Conservation (phyloP, 371 early-diverging fungal species). For the Rhizopus delemar region DNA sequence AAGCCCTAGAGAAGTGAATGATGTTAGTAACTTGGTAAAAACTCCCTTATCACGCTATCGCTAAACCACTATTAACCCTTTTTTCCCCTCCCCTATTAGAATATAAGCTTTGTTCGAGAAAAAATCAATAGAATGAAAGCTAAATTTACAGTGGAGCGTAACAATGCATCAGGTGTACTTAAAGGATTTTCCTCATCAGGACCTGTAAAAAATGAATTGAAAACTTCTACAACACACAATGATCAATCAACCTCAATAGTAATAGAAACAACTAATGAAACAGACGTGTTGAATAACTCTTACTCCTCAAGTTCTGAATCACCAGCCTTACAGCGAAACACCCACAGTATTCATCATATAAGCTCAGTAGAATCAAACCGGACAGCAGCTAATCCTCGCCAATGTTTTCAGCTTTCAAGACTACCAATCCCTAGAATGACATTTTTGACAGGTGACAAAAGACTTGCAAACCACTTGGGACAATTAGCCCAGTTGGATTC, state of each 20-base stretch:
- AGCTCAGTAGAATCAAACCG: conserved; percentile 17
- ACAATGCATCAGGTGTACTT: too few relatives aligned
- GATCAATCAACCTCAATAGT: too few relatives aligned
- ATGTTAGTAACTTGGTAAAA: conserved; percentile 43
- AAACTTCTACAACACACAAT: too few relatives aligned
- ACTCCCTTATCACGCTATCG: too few relatives aligned
- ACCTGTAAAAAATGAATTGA: too few relatives aligned
- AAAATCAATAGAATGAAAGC: too few relatives aligned
- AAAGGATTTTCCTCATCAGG: too few relatives aligned
- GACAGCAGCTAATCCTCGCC: conserved; percentile 6
- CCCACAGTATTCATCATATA: conserved; percentile 6
- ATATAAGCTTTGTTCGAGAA: too few relatives aligned
- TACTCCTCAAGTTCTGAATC: conserved; percentile 6
- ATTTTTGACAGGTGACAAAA: conserved; percentile 26
- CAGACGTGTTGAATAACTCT: not conserved
- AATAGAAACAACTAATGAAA: not conserved
- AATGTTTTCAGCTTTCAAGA: conserved; percentile 18
- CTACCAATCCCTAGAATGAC: conserved; percentile 26
- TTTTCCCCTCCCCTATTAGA: too few relatives aligned
- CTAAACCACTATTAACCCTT: too few relatives aligned
- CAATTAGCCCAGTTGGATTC: conserved; percentile 11
- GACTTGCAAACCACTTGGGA: conserved; percentile 21
- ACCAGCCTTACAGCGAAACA: not conserved
- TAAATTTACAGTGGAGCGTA: too few relatives aligned
- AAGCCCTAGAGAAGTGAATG: conserved; percentile 55